These are phyloP conservation scores for Nemania sp. DNA, from an alignment of 2,329 filamentous ascomycete genomes.

Conservation along the genomic window DNA sequence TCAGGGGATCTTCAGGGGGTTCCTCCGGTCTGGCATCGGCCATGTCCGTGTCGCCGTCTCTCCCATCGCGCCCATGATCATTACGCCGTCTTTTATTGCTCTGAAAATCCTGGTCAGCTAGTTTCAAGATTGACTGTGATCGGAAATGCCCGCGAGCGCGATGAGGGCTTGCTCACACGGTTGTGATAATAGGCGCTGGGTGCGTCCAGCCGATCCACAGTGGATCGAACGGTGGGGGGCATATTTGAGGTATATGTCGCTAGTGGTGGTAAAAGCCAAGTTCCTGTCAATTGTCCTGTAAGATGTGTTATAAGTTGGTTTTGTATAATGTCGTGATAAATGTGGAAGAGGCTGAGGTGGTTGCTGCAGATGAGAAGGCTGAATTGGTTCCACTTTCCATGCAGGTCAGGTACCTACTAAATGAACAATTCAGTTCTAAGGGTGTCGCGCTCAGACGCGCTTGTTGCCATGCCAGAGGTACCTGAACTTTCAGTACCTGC, in stretches of 20 bases:
- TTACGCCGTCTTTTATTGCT: slow-evolving; percentile 73
- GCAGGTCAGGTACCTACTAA: too few relatives aligned
- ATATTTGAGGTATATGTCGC: slow-evolving; percentile 39
- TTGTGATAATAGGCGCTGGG: slow-evolving; percentile 91
- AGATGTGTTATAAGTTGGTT: too few relatives aligned
- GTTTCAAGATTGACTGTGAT: not conserved
- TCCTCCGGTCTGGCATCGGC: slow-evolving; percentile 52
- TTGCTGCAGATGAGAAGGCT: slow-evolving; percentile 1
- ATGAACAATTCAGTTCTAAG: not conserved
- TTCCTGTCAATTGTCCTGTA: not conserved
- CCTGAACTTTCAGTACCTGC: too few relatives aligned
- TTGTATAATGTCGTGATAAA: too few relatives aligned
- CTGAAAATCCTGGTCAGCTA: slow-evolving; percentile 19
- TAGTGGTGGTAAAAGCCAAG: not conserved
- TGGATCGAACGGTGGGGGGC: slow-evolving; percentile 60
- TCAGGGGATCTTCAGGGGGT: slow-evolving; percentile 73
- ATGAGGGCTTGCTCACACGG: slow-evolving; percentile 61
- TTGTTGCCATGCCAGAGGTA: not conserved
- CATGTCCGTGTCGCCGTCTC: slow-evolving; percentile 58
- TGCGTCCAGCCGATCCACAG: slow-evolving; percentile 88
- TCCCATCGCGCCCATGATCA: slow-evolving; percentile 51
- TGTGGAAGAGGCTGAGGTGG: not conserved
- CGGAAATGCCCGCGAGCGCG: not conserved
- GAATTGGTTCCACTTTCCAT: slow-evolving; percentile 21
- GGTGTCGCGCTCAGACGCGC: slow-evolving; percentile 17